Base-by-base conservation (phyloP, 306 rosid species). In the Gastrolobium villosum region DNA sequence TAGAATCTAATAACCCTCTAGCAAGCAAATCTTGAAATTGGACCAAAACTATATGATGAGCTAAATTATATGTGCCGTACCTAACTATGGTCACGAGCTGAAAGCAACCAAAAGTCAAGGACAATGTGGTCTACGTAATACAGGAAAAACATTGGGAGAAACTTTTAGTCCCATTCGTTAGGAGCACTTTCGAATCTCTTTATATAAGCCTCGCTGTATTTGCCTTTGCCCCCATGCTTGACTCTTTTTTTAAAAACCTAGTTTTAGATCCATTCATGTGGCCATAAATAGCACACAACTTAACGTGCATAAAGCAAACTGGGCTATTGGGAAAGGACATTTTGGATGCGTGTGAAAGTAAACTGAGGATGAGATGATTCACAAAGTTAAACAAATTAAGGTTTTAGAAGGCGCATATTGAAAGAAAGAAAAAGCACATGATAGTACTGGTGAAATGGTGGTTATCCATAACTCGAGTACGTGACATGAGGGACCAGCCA, bases 271-370 rank as follows among this genome's bases (percentile, higher is more conserved):
- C 35, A 34, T 76, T 66, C 31, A 48, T 78, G 26, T 80, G 63
- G 54, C 44, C 63, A 54, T 65, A 64, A 63, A 69, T 65, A 81
- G 66, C 63, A 45, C 66, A 50, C 77, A 81, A 68, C 36, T 75
- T 81, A 70, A 66, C 67, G 45, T 0, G 26, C 37, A 75, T 43
- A 75, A 75, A 81, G 72, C 59, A 46, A 81, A 50, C 41, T 46
- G 28, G 34, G 43, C 1, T 60, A 49, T 39, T 35, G 14, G 73
- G 69, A 75, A 81, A 75, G 0, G 85, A 81, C 81, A 15, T 81
- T 68, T 76, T 50, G 85, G 65, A 40, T 50, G 53, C 36, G 72
- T 74, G 64, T 81, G 75, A 57, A 72, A 45, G 54, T 32, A 30
- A 65, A 7, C 31, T 13, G 10, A 43, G 57, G 50, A 63, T 10